Evolutionary conservation across 208 protist species (phyloP), one percentile per base, ranked within the genome.

Genomic region (Zelonia costaricensis): DNA sequence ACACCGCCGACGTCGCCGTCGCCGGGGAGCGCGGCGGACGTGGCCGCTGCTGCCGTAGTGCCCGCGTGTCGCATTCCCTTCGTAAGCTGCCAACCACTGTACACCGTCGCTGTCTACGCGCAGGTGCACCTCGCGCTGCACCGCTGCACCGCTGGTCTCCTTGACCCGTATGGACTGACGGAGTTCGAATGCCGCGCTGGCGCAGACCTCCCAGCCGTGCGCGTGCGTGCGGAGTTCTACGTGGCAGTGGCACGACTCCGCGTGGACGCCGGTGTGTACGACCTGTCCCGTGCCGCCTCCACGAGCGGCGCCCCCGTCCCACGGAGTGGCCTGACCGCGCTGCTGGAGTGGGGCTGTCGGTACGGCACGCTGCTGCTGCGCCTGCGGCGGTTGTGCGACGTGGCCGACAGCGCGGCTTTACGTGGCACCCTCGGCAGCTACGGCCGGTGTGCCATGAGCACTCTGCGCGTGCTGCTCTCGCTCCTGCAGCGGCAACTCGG

Each of bases 71-170:
- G 58, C 52, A 65, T 43, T 3, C 51, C 65, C 16, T 82, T 76
- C 31, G 71, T 75, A 3, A 27, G 80, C 4, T 82, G 80, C 51
- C 46, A 31, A 1, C 55, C 74, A 9, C 47, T 77, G 28, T 93
- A 88, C 69, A 51, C 69, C 30, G 25, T 47, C 1, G 40, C 53
- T 9, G 62, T 86, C 44, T 91, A 82, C 49, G 75, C 76, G 7
- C 68, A 79, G 49, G 60, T 94, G 25, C 80, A 80, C 76, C 52
- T 88, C 3, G 84, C 87, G 42, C 69, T 94, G 45, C 87, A 94
- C 63, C 60, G 76, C 25, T 78, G 84, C 61, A 66, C 83, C 6
- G 75, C 83, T 25, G 87, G 87, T 4, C 51, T 81, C 27, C 52
- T 59, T 23, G 87, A 94, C 33, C 87, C 87, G 3, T 91, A 84